Evolutionary conservation across 352 stramenopile species (phyloP).

Genomic region (Globisporangium cylindrosporum): DNA sequence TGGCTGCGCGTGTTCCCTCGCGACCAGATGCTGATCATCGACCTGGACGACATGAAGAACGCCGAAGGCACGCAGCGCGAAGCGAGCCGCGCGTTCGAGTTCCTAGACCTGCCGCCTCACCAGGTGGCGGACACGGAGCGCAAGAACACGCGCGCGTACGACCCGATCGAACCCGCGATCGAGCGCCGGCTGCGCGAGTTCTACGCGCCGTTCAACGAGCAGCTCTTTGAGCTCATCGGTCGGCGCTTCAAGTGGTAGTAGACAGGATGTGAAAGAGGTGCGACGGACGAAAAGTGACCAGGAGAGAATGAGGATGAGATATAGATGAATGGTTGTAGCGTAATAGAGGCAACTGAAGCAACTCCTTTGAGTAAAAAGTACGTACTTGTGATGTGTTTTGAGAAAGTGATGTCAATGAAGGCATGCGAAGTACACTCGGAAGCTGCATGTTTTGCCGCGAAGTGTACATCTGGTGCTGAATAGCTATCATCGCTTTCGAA

Average conservation of each 20-base stretch:
- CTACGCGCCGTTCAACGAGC: slow-evolving; percentile 69
- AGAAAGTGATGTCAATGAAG: no score
- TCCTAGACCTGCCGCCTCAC: slow-evolving; percentile 35
- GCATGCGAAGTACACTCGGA: no score
- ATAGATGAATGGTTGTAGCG: no score
- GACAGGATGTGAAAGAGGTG: not conserved
- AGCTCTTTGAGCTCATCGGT: slow-evolving; percentile 53
- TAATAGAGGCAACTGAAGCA: no score
- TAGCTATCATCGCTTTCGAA: no score
- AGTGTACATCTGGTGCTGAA: no score
- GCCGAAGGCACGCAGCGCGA: slow-evolving; percentile 28
- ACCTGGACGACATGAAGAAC: slow-evolving; percentile 85
- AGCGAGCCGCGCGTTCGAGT: slow-evolving; percentile 45
- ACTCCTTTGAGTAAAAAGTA: no score
- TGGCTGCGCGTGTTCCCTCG: slow-evolving; percentile 89
- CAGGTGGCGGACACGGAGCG: slow-evolving; percentile 38
- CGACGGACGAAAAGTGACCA: no score
- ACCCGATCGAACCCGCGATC: slow-evolving; percentile 32
- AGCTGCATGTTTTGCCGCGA: no score
- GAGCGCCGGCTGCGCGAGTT: slow-evolving; percentile 44
- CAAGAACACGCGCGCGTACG: slow-evolving; percentile 71
- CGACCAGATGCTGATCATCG: slow-evolving; percentile 85
- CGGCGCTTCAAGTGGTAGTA: slow-evolving; percentile 35
- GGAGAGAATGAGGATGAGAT: no score
- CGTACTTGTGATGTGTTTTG: no score